A percentile compares a stretch with the other conserved stretches of the same genome.
These are phyloP conservation scores for Pleoardoris graminearum DNA, from an alignment of 2,329 filamentous ascomycete species.

Conservation along the genomic window DNA sequence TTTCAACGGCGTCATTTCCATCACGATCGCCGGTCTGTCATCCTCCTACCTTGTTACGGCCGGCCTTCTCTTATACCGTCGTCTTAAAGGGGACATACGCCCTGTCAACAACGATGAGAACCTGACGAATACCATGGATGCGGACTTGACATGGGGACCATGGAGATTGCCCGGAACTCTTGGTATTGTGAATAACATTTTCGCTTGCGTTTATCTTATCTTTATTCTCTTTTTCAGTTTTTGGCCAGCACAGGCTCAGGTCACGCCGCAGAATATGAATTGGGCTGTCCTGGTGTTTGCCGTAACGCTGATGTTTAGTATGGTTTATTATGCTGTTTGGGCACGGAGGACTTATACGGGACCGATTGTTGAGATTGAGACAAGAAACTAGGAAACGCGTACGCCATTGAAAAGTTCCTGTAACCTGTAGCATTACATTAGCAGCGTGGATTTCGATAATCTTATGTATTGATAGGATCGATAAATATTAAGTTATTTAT, in stretches of 20 bases:
- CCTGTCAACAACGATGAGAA: constrained; percentile 9
- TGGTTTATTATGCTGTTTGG: constrained; percentile 29
- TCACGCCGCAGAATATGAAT: constrained; percentile 31
- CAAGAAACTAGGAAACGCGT: background rate
- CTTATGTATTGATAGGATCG: too few relatives aligned
- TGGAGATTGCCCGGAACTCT: constrained; percentile 24
- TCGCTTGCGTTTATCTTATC: constrained; percentile 25
- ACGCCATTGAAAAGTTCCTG: background rate
- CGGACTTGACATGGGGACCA: constrained; percentile 26
- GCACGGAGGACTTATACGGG: constrained; percentile 31
- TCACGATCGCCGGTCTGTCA: constrained; percentile 33
- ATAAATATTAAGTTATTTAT: too few relatives aligned
- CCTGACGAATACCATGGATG: constrained; percentile 4
- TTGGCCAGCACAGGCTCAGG: constrained; percentile 24
- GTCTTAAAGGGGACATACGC: constrained; percentile 25
- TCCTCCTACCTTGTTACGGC: constrained; percentile 30
- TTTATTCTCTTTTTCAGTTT: constrained; percentile 38
- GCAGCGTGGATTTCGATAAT: too few relatives aligned
- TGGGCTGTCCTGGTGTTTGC: constrained; percentile 32
- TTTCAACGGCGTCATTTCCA: constrained; percentile 35
- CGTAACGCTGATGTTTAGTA: constrained; percentile 19
- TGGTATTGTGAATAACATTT: constrained; percentile 29
- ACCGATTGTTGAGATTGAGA: constrained; percentile 28
- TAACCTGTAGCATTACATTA: too few relatives aligned
- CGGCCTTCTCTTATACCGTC: constrained; percentile 30